Evolutionary conservation across 768 basidiomycete genomes (phyloP).

Genomic region (Myochromella boudieri): DNA sequence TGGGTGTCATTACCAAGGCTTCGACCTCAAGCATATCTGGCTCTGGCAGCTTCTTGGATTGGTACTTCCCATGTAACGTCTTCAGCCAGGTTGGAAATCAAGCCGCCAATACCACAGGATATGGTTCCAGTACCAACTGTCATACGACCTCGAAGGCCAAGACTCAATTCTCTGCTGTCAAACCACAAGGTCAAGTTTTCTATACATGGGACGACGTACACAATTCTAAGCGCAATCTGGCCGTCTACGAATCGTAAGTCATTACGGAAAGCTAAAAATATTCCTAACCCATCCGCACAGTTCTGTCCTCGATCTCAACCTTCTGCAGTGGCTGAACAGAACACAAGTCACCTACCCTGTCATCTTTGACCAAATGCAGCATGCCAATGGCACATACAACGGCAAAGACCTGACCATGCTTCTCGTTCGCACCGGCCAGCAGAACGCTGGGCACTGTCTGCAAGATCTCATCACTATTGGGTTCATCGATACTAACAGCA

Average conservation of each 20-base stretch:
- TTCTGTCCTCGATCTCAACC: slow-evolving; percentile 81
- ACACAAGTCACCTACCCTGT: slow-evolving; percentile 81
- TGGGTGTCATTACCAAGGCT: slow-evolving; percentile 72
- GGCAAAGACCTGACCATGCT: slow-evolving; percentile 88
- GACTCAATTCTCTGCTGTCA: slow-evolving; percentile 45
- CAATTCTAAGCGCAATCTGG: slow-evolving; percentile 71
- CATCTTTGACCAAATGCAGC: slow-evolving; percentile 78
- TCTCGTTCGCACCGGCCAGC: slow-evolving; percentile 71
- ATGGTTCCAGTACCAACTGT: slow-evolving; percentile 66
- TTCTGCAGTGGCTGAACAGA: slow-evolving; percentile 82
- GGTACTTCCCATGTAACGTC: slow-evolving; percentile 99
- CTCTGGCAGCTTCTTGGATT: slow-evolving; percentile 63
- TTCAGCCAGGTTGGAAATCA: slow-evolving; percentile 68
- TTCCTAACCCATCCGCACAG: slow-evolving; percentile 53
- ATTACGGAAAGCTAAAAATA: background rate
- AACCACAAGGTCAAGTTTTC: slow-evolving; percentile 82
- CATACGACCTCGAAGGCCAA: slow-evolving; percentile 63
- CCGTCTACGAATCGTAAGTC: slow-evolving; percentile 91
- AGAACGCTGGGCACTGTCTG: slow-evolving; percentile 73
- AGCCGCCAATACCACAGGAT: slow-evolving; percentile 66
- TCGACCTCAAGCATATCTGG: slow-evolving; percentile 70
- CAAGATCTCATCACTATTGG: slow-evolving; percentile 86
- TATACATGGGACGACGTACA: slow-evolving; percentile 89
- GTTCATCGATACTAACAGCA: slow-evolving; percentile 90
- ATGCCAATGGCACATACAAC: slow-evolving; percentile 68